Evolutionary conservation across 768 basidiomycete species (phyloP), one percentile per base, ranked within the genome.

Genomic region (Naematelia aurantialba): DNA sequence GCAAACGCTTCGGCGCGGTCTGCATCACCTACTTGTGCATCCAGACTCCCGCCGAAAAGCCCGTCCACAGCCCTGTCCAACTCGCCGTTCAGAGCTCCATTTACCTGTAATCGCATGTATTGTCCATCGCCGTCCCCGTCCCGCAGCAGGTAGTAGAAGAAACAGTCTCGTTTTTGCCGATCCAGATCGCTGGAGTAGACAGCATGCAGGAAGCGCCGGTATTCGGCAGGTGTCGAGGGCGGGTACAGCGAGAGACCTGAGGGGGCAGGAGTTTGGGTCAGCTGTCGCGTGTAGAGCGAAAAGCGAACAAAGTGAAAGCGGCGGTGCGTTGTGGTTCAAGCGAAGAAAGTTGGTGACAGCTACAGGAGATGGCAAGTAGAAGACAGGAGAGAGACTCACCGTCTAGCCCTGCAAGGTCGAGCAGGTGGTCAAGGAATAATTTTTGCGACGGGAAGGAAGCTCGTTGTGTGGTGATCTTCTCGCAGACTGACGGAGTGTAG

Each of bases 131-230:
- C n/a, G 19, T 53, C 52, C n/a, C 49, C 14, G 5, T 73, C 72
- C 21, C 52, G 49, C 42, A 71, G 42, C 3, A 74, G 59, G 51
- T 74, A 74, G 56, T 71, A 74, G 34, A 61, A 60, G 49, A 71
- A 65, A 49, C 69, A 74, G 56, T 74, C 72, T 26, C 60, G 50
- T 55, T 74, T 71, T 31, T 71, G 53, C 10, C 72, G 50, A 49
- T 74, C 72, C 2, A 67, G 30, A 5, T 56, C 55, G 30, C 61
- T 63, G 3, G 55, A 52, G 11, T 65, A 55, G 39, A 74, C 66
- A 4, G 63, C 52, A 31, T 63, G 58, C 11, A 74, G 51, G 3
- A 74, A 60, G 29, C 67, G 46, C 3, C 69, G 55, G 2, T 67
- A 27, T 13, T n/a, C 65, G 3, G 66, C 65, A 12, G 67, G 72